Evolutionary conservation across 257 asterid genomes (phyloP).

Genomic region (Solanum virginianum): DNA sequence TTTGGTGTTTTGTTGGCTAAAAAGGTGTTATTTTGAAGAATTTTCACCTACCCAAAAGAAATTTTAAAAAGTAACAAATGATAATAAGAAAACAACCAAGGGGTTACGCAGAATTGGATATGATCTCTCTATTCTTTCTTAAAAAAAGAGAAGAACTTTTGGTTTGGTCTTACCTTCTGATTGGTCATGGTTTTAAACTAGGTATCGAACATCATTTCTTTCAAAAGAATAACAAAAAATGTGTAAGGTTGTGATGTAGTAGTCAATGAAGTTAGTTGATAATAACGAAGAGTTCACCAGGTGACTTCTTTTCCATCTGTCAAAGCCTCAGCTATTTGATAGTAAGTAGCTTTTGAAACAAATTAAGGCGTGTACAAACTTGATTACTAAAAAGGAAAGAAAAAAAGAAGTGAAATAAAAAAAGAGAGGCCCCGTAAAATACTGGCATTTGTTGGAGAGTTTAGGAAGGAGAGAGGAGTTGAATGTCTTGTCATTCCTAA

Average conservation of each 20-base stretch:
- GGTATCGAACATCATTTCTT: not conserved
- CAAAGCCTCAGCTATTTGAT: not conserved
- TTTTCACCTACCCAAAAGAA: not conserved
- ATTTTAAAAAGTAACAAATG: not conserved
- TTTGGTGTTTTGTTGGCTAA: not conserved
- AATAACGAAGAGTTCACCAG: not conserved
- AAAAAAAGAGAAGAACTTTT: not conserved
- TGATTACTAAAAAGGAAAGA: not conserved
- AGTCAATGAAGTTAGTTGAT: not conserved
- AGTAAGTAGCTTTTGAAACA: not conserved
- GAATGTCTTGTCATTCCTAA: not conserved
- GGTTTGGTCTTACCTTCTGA: not conserved
- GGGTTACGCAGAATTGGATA: not conserved
- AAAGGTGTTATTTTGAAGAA: not conserved
- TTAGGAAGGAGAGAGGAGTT: not conserved
- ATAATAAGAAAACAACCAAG: not conserved
- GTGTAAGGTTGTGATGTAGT: too few relatives aligned
- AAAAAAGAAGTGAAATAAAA: not conserved
- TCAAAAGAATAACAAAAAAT: too few relatives aligned
- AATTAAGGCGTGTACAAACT: not conserved
- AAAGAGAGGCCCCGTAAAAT: constrained; percentile 10
- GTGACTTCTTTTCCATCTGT: not conserved
- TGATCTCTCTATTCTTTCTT: not conserved
- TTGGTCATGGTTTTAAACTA: not conserved
- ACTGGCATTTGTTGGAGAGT: not conserved